Evolutionary conservation across 1,284 basidiomycete species (phyloP).

Genomic region (Pseudomicrostroma phylloplanum): DNA sequence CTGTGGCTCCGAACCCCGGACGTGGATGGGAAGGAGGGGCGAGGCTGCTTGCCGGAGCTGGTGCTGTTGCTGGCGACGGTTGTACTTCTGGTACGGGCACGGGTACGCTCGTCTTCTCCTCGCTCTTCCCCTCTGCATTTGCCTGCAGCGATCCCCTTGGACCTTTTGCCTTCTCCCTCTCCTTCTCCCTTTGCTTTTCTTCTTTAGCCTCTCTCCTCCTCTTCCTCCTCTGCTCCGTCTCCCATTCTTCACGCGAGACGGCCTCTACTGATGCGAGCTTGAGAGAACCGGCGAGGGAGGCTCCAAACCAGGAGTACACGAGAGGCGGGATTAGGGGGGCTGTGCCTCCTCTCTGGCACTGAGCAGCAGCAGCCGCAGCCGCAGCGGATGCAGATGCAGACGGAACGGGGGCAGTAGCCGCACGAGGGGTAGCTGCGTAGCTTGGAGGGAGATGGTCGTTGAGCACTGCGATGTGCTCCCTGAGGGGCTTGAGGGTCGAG

Average conservation of each 20-base stretch:
- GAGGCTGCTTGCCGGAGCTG: too few relatives aligned
- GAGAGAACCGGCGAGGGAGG: slow-evolving; percentile 13
- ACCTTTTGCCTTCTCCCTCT: neutral
- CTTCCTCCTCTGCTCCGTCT: neutral
- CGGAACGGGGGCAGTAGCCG: neutral
- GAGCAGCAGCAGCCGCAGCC: too few relatives aligned
- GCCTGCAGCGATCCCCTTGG: neutral
- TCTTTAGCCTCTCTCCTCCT: slow-evolving; percentile 7
- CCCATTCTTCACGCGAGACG: slow-evolving; percentile 12
- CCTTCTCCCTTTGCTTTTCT: too few relatives aligned
- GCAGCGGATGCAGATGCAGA: too few relatives aligned
- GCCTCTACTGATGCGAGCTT: slow-evolving; percentile 1
- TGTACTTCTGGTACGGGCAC: neutral
- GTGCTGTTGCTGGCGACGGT: neutral
- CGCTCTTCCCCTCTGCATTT: too few relatives aligned
- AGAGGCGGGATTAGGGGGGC: neutral
- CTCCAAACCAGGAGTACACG: slow-evolving; percentile 19
- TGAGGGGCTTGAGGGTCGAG: slow-evolving; percentile 20
- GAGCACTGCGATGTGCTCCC: slow-evolving; percentile 2
- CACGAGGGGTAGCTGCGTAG: too few relatives aligned
- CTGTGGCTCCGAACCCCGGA: too few relatives aligned
- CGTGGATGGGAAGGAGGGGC: too few relatives aligned
- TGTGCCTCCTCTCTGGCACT: neutral
- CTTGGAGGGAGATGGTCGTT: slow-evolving; percentile 11
- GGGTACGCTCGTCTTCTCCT: neutral